Evolutionary conservation across 2,329 filamentous ascomycete species (phyloP), one percentile per base, ranked within the genome.

Genomic region (Xylariaceae sp.): DNA sequence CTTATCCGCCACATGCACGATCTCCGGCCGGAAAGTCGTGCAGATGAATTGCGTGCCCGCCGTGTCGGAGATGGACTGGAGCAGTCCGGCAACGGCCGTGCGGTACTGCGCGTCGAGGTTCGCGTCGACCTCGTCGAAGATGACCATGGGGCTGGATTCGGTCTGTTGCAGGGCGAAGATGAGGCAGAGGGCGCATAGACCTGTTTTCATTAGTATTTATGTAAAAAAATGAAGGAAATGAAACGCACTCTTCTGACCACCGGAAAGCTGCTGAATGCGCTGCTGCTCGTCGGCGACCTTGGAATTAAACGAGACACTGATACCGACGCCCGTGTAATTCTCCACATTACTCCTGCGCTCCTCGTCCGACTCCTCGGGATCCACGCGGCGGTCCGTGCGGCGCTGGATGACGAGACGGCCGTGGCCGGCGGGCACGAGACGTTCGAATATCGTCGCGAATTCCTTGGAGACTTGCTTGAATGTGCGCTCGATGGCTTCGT

Each of bases 121-220:
- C 74, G 94, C 94, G 72, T 99, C 94, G 64, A 99, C 96, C 76
- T 99, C 94, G 74, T 99, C 94, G 69, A 99, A 99, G 70, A 99
- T 92, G 73, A 99, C 97, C 81, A 99, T 97, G 1, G 94, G 94
- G 50, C 93, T 95, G 8, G 93, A 94, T 73, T 99, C 94, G 61
- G 93, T 96, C 67, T 92, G 90, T 75, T 99, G 94, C 67, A 99
- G 95, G n/a, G 94, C 94, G 73, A 99, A 99, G 67, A 99, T 95
- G 55, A 99, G 85, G 50, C 94, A 95, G n/a, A 99, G 84, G 8
- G 94, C 94, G 74, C 93, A 97, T 63, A 97, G 80, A 84, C 90
- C 89, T 92, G 35, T 62, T 55, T 63, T 42, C 1, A 45, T 69
- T 65, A 69, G 45, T 69, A 50, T 13, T 3, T 11, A 11, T 35